Evolutionary conservation across 306 rosid species (phyloP).

Genomic region (Dryas alaskensis): DNA sequence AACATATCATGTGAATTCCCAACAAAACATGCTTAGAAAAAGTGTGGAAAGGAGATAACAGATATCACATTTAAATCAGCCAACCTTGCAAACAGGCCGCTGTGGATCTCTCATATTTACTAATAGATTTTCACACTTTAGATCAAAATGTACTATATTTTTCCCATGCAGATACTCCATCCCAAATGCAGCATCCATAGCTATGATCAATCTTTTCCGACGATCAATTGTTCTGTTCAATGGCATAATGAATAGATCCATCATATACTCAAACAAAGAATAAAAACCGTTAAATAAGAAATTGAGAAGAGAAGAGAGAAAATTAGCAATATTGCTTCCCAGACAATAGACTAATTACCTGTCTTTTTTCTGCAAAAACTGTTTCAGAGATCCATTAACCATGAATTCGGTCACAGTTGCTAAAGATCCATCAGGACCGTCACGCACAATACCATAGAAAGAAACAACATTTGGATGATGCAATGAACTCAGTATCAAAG

Average conservation of each 20-base stretch:
- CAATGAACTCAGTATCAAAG: slow-evolving; percentile 84
- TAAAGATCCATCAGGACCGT: slow-evolving; percentile 96
- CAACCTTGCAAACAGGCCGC: slow-evolving; percentile 96
- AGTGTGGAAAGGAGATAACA: neutral
- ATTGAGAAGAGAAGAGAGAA: slow-evolving; percentile 1
- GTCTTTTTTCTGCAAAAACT: slow-evolving; percentile 96
- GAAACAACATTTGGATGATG: slow-evolving; percentile 99
- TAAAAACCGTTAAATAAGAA: slow-evolving; percentile 16
- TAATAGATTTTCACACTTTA: slow-evolving; percentile 92
- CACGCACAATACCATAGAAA: slow-evolving; percentile 95
- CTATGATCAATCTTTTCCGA: slow-evolving; percentile 94
- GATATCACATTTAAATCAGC: slow-evolving; percentile 5
- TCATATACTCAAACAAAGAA: slow-evolving; percentile 9
- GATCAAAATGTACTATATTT: slow-evolving; percentile 95
- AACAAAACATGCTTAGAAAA: neutral
- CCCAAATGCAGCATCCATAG: slow-evolving; percentile 99
- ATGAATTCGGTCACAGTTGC: slow-evolving; percentile 98
- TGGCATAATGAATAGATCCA: slow-evolving; percentile 14
- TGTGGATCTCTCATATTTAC: slow-evolving; percentile 99
- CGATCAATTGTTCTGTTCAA: slow-evolving; percentile 91
- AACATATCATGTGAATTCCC: slow-evolving; percentile 27
- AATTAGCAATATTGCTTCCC: neutral
- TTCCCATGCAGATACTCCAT: slow-evolving; percentile 98
- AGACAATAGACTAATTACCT: slow-evolving; percentile 47
- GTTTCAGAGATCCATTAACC: slow-evolving; percentile 97